A percentile compares a stretch with the other conserved stretches of the same genome.
These are phyloP conservation scores for Primulina tabacum DNA, from an alignment of 257 asterid genomes.

Conservation along the genomic window DNA sequence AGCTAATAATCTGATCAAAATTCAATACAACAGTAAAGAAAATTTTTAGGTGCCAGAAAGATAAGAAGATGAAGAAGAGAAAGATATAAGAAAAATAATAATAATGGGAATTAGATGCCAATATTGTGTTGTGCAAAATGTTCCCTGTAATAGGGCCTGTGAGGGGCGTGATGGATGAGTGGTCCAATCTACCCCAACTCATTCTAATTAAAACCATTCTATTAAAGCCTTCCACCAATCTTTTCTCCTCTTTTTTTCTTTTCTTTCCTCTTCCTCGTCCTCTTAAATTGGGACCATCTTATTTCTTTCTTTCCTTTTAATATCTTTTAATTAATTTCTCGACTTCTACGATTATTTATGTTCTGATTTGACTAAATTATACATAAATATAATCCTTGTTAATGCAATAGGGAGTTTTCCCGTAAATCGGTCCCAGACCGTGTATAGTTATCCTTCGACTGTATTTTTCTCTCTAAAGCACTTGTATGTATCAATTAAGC, in stretches of 20 bases:
- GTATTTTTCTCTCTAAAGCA: too few species aligned
- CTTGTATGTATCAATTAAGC: too few species aligned
- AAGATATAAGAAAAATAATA: too few species aligned
- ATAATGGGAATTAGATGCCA: not conserved
- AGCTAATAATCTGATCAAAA: not conserved
- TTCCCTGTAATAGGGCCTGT: not conserved
- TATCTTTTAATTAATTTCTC: not conserved
- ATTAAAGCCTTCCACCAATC: slow-evolving; percentile 59
- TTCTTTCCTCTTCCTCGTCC: not conserved
- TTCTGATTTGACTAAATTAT: not conserved
- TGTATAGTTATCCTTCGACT: too few species aligned
- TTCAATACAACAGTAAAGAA: not conserved
- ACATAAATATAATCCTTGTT: too few species aligned
- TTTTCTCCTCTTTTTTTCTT: slow-evolving; percentile 17
- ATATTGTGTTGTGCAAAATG: not conserved
- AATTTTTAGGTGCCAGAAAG: not conserved
- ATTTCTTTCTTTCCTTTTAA: slow-evolving; percentile 13
- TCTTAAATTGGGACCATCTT: slow-evolving; percentile 56
- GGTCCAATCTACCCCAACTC: not conserved
- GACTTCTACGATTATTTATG: not conserved
- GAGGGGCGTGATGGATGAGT: not conserved
- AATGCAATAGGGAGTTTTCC: too few species aligned
- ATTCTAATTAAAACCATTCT: slow-evolving; percentile 51
- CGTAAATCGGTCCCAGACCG: too few species aligned
- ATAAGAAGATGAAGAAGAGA: too few species aligned